phyloP scores from a whole-genome alignment of 345 rosid species.

The Eutrema yunnanense region DNA sequence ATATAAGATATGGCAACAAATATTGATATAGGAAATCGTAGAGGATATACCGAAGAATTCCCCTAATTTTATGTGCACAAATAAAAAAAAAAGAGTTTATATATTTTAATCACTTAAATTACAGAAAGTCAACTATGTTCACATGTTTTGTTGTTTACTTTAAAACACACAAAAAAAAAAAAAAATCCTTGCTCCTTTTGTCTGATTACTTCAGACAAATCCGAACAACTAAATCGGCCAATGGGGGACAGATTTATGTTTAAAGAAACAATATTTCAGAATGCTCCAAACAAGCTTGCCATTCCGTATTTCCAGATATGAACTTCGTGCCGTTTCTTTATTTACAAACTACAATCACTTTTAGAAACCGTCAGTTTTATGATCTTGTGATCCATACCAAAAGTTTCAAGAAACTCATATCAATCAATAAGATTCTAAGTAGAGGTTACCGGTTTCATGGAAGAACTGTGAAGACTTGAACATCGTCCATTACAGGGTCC shows the following conservation, averaged over 20 bases:
- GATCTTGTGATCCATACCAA: neutral
- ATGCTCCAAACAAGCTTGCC: constrained; percentile 7
- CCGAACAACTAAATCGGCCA: neutral
- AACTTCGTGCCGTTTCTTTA: constrained; percentile 11
- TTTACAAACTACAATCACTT: constrained; percentile 6
- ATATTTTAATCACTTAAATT: neutral
- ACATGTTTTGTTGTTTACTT: constrained; percentile 9
- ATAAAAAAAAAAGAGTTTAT: neutral
- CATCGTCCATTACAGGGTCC: constrained; percentile 53
- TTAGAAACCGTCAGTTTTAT: neutral
- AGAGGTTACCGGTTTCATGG: constrained; percentile 14
- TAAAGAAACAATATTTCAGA: constrained; percentile 1
- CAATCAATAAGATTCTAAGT: neutral
- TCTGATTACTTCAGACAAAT: constrained; percentile 27
- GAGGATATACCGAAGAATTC: constrained; percentile 15
- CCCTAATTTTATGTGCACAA: neutral
- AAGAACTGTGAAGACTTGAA: constrained; percentile 64
- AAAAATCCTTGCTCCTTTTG: neutral
- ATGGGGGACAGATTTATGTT: constrained; percentile 13
- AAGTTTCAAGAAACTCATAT: neutral
- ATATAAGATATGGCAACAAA: neutral
- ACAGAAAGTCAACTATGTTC: constrained; percentile 26
- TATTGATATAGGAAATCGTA: neutral
- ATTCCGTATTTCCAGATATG: constrained; percentile 4
- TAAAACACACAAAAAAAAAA: neutral